Base-by-base conservation (phyloP, 192 early-diverging fungal genomes). In the Umbelopsis ramanniana region DNA sequence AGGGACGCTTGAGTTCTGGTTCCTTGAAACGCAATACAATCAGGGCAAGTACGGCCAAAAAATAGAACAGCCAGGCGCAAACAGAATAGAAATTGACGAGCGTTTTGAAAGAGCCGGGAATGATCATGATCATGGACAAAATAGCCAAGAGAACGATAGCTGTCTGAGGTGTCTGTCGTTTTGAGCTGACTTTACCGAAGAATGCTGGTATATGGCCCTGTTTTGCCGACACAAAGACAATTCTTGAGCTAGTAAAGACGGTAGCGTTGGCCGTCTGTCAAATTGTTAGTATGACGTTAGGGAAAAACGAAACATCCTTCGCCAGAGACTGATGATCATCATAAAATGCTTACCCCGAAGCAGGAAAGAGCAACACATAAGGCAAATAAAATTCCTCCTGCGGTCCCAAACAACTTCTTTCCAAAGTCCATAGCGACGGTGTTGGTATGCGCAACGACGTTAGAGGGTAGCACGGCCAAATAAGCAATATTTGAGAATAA, bases 401-500 rank as follows among this genome's bases (percentile, higher is more conserved):
- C 74, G 22, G 78, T 75, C 2, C 92, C 92, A 82, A 94, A 91
- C 40, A 91, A 69, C 57, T 84, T 78, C 74, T 85, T 87, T 47
- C 91, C 93, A 83, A 93, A 92, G 71, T 92, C 90, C 75, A 89
- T 81, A 2, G 85, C 85, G n/a, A 89, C 81, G 11, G 87, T 85
- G 69, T 91, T 88, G 1, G 93, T 90, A 66, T 84, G 81, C 52
- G 85, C 81, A 6, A 93, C 84, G 1, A 91, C 89, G 6, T 83
- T 86, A 24, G 89, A 82, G 10, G 91, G 88, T 24, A 96, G 83
- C 0, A 92, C 95, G 9, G 90, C 86, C 54, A 94, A 91, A 73
- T 93, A 96, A 1, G 95, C 91, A 3, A 92, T 86, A 74, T 95
- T 94, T 35, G 92, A 89, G 71, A 94, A 75, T 10, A 94, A 77